Percentiles rank a stretch among this genome's conserved stretches.
Conservation (phyloP, 1,139 yeast species). For the Meyerozyma carpophila region DNA sequence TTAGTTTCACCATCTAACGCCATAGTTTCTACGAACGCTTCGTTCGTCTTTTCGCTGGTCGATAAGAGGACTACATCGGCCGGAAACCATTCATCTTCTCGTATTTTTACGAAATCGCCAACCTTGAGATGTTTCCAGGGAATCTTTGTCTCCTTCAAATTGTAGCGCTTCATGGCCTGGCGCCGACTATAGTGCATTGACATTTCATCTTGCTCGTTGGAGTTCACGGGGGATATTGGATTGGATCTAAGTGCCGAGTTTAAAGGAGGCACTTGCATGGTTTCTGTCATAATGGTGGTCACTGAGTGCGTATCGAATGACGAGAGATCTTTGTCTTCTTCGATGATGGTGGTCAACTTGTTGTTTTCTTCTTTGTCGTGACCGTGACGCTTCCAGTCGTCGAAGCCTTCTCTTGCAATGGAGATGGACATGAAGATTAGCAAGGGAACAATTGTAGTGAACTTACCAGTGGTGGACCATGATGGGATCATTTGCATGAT, state of each 20-base stretch:
- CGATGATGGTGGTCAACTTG: constrained; percentile 43
- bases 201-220: neutral
- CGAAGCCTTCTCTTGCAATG: constrained; percentile 88
- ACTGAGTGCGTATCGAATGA: constrained; percentile 34
- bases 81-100: constrained; percentile 88
- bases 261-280: constrained; percentile 10
- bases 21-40: constrained; percentile 90
- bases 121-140: constrained; percentile 78
- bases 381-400: constrained; percentile 82
- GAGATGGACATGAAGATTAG: constrained; percentile 85
- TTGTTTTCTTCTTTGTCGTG: constrained; percentile 84
- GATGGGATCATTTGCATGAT: constrained; percentile 93
- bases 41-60: constrained; percentile 54
- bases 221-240: neutral
- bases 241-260: neutral
- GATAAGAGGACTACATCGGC: constrained; percentile 77
- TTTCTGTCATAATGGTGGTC: constrained; percentile 33
- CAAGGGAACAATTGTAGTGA: constrained; percentile 87
- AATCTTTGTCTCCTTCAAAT: constrained; percentile 28
- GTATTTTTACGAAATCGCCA: constrained; percentile 72
- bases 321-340: constrained; percentile 22
- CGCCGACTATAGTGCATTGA: neutral
- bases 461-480: constrained; percentile 98
- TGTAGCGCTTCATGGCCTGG: constrained; percentile 23
- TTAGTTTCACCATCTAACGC: constrained; percentile 97